Evolutionary conservation across 768 basidiomycete genomes (phyloP).

Genomic region (Lactarius vividus): DNA sequence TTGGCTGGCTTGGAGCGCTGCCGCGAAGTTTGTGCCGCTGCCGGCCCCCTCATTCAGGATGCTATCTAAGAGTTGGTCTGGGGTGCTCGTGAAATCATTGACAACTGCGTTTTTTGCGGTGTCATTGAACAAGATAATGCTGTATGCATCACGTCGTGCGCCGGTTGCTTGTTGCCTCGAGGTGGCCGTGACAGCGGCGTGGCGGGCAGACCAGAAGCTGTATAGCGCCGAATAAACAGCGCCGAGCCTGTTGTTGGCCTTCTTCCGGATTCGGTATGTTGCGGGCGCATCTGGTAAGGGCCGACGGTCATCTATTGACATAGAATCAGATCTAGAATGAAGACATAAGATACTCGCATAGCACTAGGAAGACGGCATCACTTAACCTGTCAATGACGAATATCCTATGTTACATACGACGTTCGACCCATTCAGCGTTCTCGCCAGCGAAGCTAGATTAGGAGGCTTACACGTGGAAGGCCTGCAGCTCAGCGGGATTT

Average conservation of each 20-base stretch:
- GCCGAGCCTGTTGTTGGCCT: constrained; percentile 50
- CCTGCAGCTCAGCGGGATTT: constrained; percentile 50
- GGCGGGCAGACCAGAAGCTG: constrained; percentile 55
- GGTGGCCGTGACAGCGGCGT: constrained; percentile 38
- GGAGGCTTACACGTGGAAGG: constrained; percentile 56
- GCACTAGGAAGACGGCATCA: background rate
- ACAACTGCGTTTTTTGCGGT: constrained; percentile 30
- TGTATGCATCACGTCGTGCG: constrained; percentile 52
- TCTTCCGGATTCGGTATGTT: constrained; percentile 38
- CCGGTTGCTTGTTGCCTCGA: constrained; percentile 29
- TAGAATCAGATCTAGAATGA: constrained; percentile 48
- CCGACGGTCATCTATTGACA: constrained; percentile 40
- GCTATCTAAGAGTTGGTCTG: constrained; percentile 42
- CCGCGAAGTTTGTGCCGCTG: constrained; percentile 44
- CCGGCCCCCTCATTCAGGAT: constrained; percentile 36
- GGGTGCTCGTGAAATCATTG: constrained; percentile 48
- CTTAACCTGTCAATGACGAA: constrained; percentile 52
- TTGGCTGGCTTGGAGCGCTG: constrained; percentile 40
- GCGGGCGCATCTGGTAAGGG: constrained; percentile 47
- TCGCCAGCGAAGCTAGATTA: background rate
- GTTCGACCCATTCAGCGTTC: background rate
- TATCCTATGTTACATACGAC: constrained; percentile 35
- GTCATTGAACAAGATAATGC: constrained; percentile 47
- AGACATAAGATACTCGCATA: constrained; percentile 4
- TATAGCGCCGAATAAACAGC: constrained; percentile 57